Base-by-base conservation (phyloP, 148 eudicot genomes). In the Hydrangea macrophylla region DNA sequence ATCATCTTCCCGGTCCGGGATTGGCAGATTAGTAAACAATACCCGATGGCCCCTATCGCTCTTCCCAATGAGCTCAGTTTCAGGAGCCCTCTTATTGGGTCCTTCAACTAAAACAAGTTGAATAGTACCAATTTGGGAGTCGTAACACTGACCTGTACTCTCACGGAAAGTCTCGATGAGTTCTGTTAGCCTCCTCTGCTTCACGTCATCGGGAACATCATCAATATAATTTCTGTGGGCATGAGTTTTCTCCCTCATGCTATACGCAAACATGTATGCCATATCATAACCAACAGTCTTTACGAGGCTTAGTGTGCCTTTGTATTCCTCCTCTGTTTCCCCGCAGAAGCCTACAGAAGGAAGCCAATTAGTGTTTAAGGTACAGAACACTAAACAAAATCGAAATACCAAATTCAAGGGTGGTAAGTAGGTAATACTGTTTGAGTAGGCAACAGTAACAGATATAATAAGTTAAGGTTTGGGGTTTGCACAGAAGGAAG, bases 191-290 rank as follows among this genome's bases (percentile, higher is more conserved):
- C 99, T 82, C 80, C 96, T 89, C 76, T 91, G 97, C 65, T 95
- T 95, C 61, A 87, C 81, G 7, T 74, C 82, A 6, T 91, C 92
- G 13, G 92, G 92, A 55, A 95, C 96, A 78, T 91, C 92, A 65
- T 95, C 99, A 23, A 40, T 57, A 54, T 91, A 91, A 62, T 87
- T 89, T 54, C 99, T 85, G 70, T 95, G 96, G 53, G 99, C 99
- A 67, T 95, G 99, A 50, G 99, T 95, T 84, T 91, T 95, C 84
- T 95, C 96, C 79, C 99, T 87, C 99, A 91, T 91, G 85, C 99
- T 91, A 73, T 89, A 95, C 54, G 99, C 99, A 82, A 95, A 95
- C 99, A 91, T 85, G 79, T 91, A 91, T 61, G 99, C 96, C 99
- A 95, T 91, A 70, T 95, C 99, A 55, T 89, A 95, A 33, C 93